phyloP scores from a whole-genome alignment of 129 eudicot species.

The Rutidosis leptorrhynchoides region DNA sequence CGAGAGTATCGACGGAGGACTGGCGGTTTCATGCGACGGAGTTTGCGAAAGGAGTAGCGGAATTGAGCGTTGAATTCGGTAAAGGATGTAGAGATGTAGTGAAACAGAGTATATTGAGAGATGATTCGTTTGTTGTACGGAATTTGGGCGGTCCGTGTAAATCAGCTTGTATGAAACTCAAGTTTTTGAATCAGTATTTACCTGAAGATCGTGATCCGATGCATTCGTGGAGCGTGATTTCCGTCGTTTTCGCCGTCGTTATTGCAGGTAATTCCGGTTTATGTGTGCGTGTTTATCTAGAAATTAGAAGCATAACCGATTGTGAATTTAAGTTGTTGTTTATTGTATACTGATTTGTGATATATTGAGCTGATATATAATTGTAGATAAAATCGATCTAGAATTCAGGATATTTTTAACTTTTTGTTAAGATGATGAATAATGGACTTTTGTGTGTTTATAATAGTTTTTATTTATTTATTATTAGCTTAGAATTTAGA shows the following conservation, averaged over 20 bases:
- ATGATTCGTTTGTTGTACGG: slow-evolving; percentile 64
- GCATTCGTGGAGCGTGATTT: slow-evolving; percentile 70
- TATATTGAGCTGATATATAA: not conserved
- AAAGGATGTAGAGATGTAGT: slow-evolving; percentile 82
- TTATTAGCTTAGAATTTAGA: too few species aligned
- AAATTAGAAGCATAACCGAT: slow-evolving; percentile 10
- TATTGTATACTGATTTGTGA: not conserved
- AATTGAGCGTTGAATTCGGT: slow-evolving; percentile 83
- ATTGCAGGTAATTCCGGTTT: slow-evolving; percentile 48
- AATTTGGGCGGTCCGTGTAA: slow-evolving; percentile 47
- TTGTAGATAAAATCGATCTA: slow-evolving; percentile 15
- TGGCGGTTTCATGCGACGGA: slow-evolving; percentile 77
- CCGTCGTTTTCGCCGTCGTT: slow-evolving; percentile 48
- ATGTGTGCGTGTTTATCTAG: not conserved
- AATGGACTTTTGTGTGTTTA: slow-evolving; percentile 14
- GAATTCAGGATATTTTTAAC: slow-evolving; percentile 8
- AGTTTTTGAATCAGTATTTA: slow-evolving; percentile 63
- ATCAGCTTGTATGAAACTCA: slow-evolving; percentile 39
- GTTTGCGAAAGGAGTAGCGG: slow-evolving; percentile 86
- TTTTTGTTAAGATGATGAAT: slow-evolving; percentile 25
- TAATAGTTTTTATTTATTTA: not conserved
- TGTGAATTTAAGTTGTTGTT: not conserved
- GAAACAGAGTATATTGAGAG: slow-evolving; percentile 68
- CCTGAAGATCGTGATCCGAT: slow-evolving; percentile 94
- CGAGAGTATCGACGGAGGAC: slow-evolving; percentile 30